Evolutionary conservation across 2,329 filamentous ascomycete species (phyloP), one percentile per base, ranked within the genome.

Genomic region (Botryotinia globosa): DNA sequence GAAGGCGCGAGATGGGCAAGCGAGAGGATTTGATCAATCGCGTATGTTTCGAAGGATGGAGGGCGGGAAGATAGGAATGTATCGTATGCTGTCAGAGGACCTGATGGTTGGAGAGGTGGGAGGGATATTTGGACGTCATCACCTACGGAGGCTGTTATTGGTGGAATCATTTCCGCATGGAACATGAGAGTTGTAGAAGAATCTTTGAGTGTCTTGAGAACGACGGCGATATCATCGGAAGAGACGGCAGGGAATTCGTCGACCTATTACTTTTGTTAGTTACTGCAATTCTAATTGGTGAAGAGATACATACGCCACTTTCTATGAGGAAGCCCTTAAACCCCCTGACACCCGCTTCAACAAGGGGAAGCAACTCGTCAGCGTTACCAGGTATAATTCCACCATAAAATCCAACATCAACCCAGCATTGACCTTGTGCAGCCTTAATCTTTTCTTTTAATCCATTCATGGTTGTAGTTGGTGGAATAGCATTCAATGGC

Each of bases 301-400:
- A 54, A 62, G 34, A 64, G 67, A 69, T 44, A 87, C 91, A 83
- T 87, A 96, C 95, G 79, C 96, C 96, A 79, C 94, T 97, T 81
- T 98, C 94, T 80, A 98, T 98, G 78, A 99, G 83, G 82, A 99
- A 99, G 0, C 95, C 95, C 83, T 99, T 99, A 87, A 99, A 98
- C 20, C 96, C 96, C 76, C 94, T 87, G 18, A 98, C 95, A 71
- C 96, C 96, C 58, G 90, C 92, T 72, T 93, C 87, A 0, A 98
- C 92, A 6, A 99, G 85, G 0, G 90, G 91, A 77, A 93, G 89
- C 72, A 99, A 84, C 79, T 98, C 90, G 18, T 87, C 82, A 4
- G 90, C 88, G 80, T 99, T 99, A 2, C 95, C 96, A 5, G 96
- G 96, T 65, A 99, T 90, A 56, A 98, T 90, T 45, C 96, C 96